Evolutionary conservation across 164 flowering plant genomes (phyloP), one percentile per base, ranked within the genome.

Genomic region (Stephania cephalantha): DNA sequence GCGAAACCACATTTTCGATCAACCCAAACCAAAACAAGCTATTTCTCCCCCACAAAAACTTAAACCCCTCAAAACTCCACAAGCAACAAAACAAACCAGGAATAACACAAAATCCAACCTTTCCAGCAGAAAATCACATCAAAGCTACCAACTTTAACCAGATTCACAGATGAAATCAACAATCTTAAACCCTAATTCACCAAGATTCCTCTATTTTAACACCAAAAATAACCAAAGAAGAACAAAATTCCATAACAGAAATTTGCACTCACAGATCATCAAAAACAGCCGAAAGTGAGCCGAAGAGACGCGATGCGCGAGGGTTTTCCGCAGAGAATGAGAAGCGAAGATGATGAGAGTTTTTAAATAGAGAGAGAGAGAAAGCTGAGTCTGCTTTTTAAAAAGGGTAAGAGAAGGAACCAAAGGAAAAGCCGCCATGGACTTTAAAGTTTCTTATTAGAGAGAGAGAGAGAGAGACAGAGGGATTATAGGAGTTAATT

Each of bases 231-330:
- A 18, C 52, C 35, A 20, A 67, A 35, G 50, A 18, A 68, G 35
- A 7, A 66, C 7, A 10, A 9, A 50, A 17, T 17, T 52, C 25
- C 7, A 8, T 13, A 10, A 45, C 48, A 50, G 10, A 67, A 48
- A n/a, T 50, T 50, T 67, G n/a, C 4, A 74, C 76, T 74, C 17
- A 74, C 76, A 68, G 71, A 74, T 74, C 76, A 74, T 74, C 50
- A 74, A 74, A 50, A 46, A 48, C 22, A 13, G 71, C 9, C 9
- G 65, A 6, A 67, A 35, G 42, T 61, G 17, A 50, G 25, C 22
- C 17, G 52, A 46, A 29, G 76, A 46, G 48, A 61, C 25, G 20
- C 9, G 4, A 58, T 18, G 4, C 3, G 3, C 42, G 42, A 61
- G 66, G 66, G 25, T 61, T 61, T 61, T 18, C 20, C 20, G 66